Evolutionary conservation across 768 basidiomycete genomes (phyloP).

Genomic region (Floccularia luteovirens): DNA sequence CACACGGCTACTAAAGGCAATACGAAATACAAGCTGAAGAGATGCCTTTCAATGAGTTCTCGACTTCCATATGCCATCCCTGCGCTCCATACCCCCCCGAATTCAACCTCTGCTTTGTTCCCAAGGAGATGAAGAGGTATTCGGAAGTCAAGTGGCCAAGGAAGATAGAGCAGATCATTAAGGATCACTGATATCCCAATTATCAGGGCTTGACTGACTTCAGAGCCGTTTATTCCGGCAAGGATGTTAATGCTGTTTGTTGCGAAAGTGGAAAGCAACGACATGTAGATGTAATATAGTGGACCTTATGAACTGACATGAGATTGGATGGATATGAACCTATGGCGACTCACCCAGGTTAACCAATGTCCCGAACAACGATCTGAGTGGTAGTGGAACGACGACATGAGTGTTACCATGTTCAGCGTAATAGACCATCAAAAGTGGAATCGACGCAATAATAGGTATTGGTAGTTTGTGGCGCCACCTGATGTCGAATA

Average conservation of each 20-base stretch:
- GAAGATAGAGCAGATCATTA: constrained; percentile 93
- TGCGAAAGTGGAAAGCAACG: constrained; percentile 89
- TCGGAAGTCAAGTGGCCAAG: constrained; percentile 72
- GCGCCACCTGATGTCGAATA: constrained; percentile 98
- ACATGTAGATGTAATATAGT: constrained; percentile 95
- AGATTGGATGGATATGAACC: background rate
- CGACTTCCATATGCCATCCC: constrained; percentile 83
- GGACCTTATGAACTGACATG: constrained; percentile 49
- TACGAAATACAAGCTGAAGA: constrained; percentile 98
- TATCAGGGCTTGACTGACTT: constrained; percentile 88
- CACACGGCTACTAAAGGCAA: constrained; percentile 89
- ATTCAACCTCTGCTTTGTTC: constrained; percentile 53
- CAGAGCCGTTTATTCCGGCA: constrained; percentile 95
- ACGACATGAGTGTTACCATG: constrained; percentile 91
- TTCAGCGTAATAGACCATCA: constrained; percentile 96
- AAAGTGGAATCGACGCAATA: constrained; percentile 88
- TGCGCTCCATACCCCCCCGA: constrained; percentile 76
- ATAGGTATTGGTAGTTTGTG: constrained; percentile 97
- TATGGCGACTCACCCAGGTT: constrained; percentile 63
- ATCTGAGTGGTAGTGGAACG: constrained; percentile 76
- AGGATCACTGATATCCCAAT: constrained; percentile 86
- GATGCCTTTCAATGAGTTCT: constrained; percentile 84
- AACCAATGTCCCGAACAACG: constrained; percentile 68
- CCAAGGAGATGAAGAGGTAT: constrained; percentile 69
- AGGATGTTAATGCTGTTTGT: constrained; percentile 99